A percentile compares a stretch with the other conserved stretches of the same genome.
Evolutionary conservation across 2,329 filamentous ascomycete species (phyloP).

Genomic region (Aspergillus jensenii): DNA sequence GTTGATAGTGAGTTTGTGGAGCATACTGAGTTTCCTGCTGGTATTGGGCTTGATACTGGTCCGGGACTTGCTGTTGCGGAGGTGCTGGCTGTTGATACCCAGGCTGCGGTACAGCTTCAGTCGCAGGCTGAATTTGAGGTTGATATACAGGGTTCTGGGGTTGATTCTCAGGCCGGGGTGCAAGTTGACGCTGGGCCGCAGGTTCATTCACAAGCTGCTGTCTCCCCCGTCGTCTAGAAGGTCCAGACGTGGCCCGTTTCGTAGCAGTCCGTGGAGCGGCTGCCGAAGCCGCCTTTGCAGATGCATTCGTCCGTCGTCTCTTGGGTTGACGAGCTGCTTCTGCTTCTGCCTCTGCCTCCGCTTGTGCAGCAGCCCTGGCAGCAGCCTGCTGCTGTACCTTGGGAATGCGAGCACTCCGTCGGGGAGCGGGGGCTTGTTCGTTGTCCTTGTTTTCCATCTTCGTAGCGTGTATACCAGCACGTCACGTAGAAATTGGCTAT

Average conservation of each 20-base stretch:
- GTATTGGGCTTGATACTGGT: too few species aligned
- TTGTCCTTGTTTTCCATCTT: background rate
- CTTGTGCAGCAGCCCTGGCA: background rate
- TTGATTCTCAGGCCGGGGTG: too few species aligned
- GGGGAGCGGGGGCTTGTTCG: background rate
- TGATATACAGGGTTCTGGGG: background rate
- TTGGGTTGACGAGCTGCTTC: background rate
- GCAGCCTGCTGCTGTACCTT: background rate
- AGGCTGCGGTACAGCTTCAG: background rate
- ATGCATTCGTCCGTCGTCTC: background rate
- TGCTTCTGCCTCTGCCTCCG: background rate
- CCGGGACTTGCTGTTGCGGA: too few species aligned
- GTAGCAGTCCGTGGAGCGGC: background rate
- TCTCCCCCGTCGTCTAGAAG: too few species aligned
- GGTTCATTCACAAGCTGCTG: too few species aligned
- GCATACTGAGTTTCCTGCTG: too few species aligned
- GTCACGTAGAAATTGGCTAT: background rate
- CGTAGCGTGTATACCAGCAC: background rate
- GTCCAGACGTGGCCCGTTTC: too few species aligned
- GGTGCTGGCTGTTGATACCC: too few species aligned
- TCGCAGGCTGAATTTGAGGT: background rate
- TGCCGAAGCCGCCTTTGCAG: background rate
- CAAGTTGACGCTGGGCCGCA: too few species aligned
- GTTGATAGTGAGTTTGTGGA: too few species aligned
- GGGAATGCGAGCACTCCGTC: background rate